These are phyloP conservation scores for Penicillium arizonense DNA, from an alignment of 495 filamentous ascomycete genomes.

Conservation along the genomic window DNA sequence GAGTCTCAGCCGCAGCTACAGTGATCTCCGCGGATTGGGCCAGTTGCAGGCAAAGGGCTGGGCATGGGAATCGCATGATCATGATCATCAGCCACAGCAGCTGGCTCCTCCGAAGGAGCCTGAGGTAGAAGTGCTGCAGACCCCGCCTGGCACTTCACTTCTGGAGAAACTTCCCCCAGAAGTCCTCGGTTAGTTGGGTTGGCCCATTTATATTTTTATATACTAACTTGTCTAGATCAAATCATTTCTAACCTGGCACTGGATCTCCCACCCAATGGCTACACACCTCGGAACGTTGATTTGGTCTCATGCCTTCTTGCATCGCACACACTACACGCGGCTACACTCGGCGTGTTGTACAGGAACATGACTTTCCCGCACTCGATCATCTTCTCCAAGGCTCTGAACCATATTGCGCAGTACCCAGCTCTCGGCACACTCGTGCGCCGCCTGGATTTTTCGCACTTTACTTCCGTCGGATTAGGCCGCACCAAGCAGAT, in stretches of 20 bases:
- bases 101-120: slow-evolving; percentile 26
- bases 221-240: slow-evolving; percentile 52
- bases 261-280: slow-evolving; percentile 75
- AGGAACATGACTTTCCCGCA: slow-evolving; percentile 83
- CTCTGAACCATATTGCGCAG: slow-evolving; percentile 65
- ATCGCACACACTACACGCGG: slow-evolving; percentile 71
- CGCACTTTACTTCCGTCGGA: slow-evolving; percentile 82
- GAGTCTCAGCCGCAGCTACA: slow-evolving; percentile 69
- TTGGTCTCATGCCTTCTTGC: slow-evolving; percentile 75
- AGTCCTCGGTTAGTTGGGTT: slow-evolving; percentile 61
- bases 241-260: slow-evolving; percentile 74
- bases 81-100: slow-evolving; percentile 10
- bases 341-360: slow-evolving; percentile 77
- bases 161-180: slow-evolving; percentile 70
- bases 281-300: slow-evolving; percentile 78
- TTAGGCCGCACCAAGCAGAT: slow-evolving; percentile 78
- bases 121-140: slow-evolving; percentile 23
- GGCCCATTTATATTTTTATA: slow-evolving; percentile 1
- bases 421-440: slow-evolving; percentile 74
- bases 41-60: slow-evolving; percentile 48
- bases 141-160: slow-evolving; percentile 34
- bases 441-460: slow-evolving; percentile 81
- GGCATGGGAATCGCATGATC: slow-evolving; percentile 50
- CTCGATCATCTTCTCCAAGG: slow-evolving; percentile 83
- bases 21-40: slow-evolving; percentile 59